Conservation (phyloP, 208 protist genomes). For the Endotrypanum monterogeii region DNA sequence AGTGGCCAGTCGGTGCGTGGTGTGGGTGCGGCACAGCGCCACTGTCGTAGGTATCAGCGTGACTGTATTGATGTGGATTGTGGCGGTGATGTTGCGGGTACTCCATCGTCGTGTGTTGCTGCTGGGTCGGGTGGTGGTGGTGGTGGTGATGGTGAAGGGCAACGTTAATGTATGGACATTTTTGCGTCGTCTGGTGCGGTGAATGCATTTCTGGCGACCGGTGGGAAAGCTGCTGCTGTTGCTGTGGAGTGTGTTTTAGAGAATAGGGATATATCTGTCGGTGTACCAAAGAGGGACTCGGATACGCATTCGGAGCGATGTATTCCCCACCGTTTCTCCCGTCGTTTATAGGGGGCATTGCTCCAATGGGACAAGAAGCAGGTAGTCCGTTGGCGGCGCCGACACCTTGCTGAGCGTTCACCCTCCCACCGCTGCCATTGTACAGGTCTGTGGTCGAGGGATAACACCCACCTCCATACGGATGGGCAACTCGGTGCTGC, state of each 20-base stretch:
- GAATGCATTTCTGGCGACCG: not conserved
- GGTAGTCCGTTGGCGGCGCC: not conserved
- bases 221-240: not conserved
- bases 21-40: not conserved
- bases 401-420: not conserved
- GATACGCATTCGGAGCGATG: not conserved
- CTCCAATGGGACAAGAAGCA: not conserved
- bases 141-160: not conserved
- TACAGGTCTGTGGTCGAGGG: not conserved
- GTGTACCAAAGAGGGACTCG: not conserved
- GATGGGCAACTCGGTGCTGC: not conserved
- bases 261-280: not conserved
- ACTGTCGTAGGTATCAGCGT: not conserved
- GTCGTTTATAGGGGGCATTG: not conserved
- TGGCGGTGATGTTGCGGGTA: not conserved
- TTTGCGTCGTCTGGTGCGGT: not conserved
- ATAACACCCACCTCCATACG: not conserved
- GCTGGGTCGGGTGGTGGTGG: slow-evolving; percentile 1
- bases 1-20: not conserved
- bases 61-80: not conserved
- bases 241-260: not conserved
- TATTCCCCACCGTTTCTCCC: not conserved
- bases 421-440: not conserved
- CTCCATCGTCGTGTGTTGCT: not conserved
- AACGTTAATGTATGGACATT: not conserved